These are phyloP conservation scores for Nectriaceae sp. DNA, from an alignment of 2,329 filamentous ascomycete species.

Conservation along the genomic window DNA sequence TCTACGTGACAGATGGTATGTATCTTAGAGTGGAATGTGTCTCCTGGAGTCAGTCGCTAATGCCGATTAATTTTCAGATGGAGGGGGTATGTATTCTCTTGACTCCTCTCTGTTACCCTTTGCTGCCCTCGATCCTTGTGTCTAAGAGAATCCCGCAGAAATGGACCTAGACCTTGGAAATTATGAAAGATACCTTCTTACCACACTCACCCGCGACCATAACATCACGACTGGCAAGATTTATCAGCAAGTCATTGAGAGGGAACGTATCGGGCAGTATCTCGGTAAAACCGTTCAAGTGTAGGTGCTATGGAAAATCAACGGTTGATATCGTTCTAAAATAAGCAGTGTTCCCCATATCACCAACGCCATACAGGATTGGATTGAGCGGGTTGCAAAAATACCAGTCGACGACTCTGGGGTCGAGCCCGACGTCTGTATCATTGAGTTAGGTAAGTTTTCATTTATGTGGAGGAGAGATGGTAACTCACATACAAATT, in stretches of 20 bases:
- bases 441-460: slow-evolving; percentile 57
- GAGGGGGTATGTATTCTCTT: slow-evolving; percentile 8
- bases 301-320: neutral
- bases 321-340: slow-evolving; percentile 53
- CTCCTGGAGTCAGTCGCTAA: slow-evolving; percentile 14
- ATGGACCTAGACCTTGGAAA: slow-evolving; percentile 58
- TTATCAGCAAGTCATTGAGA: slow-evolving; percentile 80
- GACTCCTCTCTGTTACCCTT: neutral
- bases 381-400: slow-evolving; percentile 83
- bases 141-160: slow-evolving; percentile 25
- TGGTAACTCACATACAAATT: slow-evolving; percentile 8
- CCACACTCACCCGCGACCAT: slow-evolving; percentile 80
- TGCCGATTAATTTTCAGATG: neutral
- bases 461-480: neutral
- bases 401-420: slow-evolving; percentile 85
- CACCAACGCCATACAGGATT: slow-evolving; percentile 88
- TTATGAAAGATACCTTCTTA: slow-evolving; percentile 57
- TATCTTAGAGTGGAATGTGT: neutral
- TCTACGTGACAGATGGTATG: slow-evolving; percentile 80
- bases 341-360: slow-evolving; percentile 86
- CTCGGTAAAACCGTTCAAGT: slow-evolving; percentile 62
- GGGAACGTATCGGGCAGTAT: slow-evolving; percentile 69
- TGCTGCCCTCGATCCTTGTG: too few relatives aligned
- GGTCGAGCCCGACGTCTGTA: slow-evolving; percentile 86
- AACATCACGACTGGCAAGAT: slow-evolving; percentile 99